Base-by-base conservation (phyloP, 257 asterid species). In the Hygrophila difformis region DNA sequence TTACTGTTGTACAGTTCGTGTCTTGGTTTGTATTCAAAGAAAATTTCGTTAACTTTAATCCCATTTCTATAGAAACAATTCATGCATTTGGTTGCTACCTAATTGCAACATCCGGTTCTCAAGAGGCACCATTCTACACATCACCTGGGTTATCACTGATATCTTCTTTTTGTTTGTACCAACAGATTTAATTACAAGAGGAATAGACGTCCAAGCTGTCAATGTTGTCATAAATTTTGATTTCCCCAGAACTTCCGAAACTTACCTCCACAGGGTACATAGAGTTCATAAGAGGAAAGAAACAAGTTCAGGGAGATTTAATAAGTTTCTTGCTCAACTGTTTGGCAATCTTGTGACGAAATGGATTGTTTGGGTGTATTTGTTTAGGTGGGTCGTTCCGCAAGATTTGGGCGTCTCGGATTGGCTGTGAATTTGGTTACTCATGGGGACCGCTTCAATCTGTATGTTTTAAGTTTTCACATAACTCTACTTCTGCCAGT, bases 171-270 rank as follows among this genome's bases (percentile, higher is more conserved):
- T 3, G 18, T 14, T n/a, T 39, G 29, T 43, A 9, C 20, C 21
- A 18, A n/a, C 74, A 66, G 78, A 66, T 71, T 52, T 71, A 54
- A 66, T 70, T 47, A 71, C 78, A 2, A 55, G 78, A 38, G 78
- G 74, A 22, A 71, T 71, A 61, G 78, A 71, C 53, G 62, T 71
- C 54, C 78, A 71, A 58, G 78, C 74, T 10, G 78, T 71, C 48
- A 71, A 71, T 20, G 71, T 71, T 6, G 78, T 71, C 33, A 59
- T 71, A 28, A 71, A 66, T 62, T 71, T 71, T 46, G 73, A 70
- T 57, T 70, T 70, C 21, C 77, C 77, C 6, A 70, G 58, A 60
- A 70, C 44, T 51, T 53, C 78, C 26, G 74, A 71, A 58, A 71
- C 74, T 12, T 71, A 71, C 49, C 58, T 71, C 11, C 78, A 71